Evolutionary conservation across 2,329 filamentous ascomycete genomes (phyloP).

Genomic region (Ophiostoma montium): DNA sequence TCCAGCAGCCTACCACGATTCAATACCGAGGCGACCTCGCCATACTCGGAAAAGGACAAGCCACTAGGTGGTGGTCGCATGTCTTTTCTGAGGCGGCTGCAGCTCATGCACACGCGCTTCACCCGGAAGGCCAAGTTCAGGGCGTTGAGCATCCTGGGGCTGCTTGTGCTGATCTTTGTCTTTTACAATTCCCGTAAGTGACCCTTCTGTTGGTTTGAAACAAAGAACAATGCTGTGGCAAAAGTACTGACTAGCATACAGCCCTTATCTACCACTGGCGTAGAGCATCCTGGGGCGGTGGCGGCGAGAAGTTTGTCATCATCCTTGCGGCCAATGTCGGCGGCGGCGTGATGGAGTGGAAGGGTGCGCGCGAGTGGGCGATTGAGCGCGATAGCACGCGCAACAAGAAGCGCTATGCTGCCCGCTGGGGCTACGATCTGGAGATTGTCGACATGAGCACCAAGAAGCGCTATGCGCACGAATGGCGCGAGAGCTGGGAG

Average conservation of each 20-base stretch:
- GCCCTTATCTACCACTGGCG: slow-evolving; percentile 51
- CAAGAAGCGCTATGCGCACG: slow-evolving; percentile 95
- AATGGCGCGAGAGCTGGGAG: slow-evolving; percentile 99
- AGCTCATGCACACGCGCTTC: slow-evolving; percentile 33
- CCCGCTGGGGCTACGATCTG: slow-evolving; percentile 83
- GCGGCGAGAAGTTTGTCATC: slow-evolving; percentile 83
- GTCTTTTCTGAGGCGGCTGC: slow-evolving; percentile 27
- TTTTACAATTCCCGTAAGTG: slow-evolving; percentile 64
- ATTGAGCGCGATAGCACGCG: slow-evolving; percentile 91
- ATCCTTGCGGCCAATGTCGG: slow-evolving; percentile 89
- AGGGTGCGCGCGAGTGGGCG: slow-evolving; percentile 92
- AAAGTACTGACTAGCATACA: slow-evolving; percentile 14
- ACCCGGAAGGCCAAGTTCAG: slow-evolving; percentile 53
- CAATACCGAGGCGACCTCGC: slow-evolving; percentile 21
- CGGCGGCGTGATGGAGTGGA: slow-evolving; percentile 98
- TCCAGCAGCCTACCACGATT: slow-evolving; percentile 69
- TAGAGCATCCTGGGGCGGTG: slow-evolving; percentile 58
- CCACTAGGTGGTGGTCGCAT: slow-evolving; percentile 26
- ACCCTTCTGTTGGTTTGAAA: neutral
- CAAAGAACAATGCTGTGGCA: neutral
- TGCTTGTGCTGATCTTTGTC: slow-evolving; percentile 48
- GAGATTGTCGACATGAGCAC: slow-evolving; percentile 98
- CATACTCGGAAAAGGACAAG: slow-evolving; percentile 67
- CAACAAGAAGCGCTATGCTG: slow-evolving; percentile 84
- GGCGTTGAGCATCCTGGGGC: slow-evolving; percentile 40